These are phyloP conservation scores for Cladosporium cucumerinum DNA, from an alignment of 2,329 filamentous ascomycete genomes.

Conservation along the genomic window DNA sequence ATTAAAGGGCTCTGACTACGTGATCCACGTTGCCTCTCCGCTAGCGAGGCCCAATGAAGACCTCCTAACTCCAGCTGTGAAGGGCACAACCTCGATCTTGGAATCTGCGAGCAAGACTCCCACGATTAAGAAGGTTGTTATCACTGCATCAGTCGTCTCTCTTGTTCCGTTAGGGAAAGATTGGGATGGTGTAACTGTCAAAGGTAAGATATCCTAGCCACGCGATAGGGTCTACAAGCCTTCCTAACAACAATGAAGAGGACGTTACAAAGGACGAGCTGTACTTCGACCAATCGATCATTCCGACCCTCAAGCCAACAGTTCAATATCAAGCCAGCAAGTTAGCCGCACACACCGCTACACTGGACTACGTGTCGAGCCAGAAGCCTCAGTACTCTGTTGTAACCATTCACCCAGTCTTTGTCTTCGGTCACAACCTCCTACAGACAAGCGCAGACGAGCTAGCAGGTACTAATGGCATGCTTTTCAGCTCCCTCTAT, in stretches of 20 bases:
- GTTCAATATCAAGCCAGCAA: background rate
- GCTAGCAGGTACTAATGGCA: background rate
- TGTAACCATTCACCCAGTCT: background rate
- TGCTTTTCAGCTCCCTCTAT: background rate
- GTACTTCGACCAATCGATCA: background rate
- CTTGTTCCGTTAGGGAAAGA: background rate
- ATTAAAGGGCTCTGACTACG: background rate
- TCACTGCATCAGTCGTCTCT: background rate
- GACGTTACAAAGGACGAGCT: background rate
- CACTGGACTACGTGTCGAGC: background rate
- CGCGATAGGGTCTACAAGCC: constrained; percentile 20
- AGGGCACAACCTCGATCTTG: background rate
- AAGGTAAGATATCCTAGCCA: background rate
- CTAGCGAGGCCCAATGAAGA: background rate
- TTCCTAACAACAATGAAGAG: background rate
- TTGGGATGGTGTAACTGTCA: background rate
- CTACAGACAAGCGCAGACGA: background rate
- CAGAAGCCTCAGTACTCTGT: background rate
- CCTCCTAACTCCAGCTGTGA: background rate
- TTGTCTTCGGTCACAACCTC: background rate
- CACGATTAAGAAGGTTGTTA: background rate
- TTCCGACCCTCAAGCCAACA: background rate
- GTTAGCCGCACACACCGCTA: background rate
- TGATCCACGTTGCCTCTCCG: background rate
- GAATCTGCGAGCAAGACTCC: background rate